A percentile compares a stretch with the other conserved stretches of the same genome.
phyloP scores from a whole-genome alignment of 1,139 yeast genomes.

The Hyphopichia fennica region DNA sequence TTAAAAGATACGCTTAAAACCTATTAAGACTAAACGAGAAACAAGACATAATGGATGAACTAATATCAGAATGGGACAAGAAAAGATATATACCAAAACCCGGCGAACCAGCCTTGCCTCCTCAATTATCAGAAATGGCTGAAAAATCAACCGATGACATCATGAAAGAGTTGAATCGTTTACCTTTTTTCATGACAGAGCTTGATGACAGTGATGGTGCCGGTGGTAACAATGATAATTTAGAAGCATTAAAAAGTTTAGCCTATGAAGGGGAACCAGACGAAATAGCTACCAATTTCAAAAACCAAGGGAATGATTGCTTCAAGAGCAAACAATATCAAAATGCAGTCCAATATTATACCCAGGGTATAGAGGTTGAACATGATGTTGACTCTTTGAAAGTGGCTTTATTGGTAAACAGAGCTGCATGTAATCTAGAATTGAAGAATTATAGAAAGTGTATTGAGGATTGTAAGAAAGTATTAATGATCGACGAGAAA shows the following conservation, averaged over 20 bases:
- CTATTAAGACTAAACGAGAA: too few species aligned
- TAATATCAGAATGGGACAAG: conserved; percentile 52
- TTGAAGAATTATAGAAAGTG: conserved; percentile 81
- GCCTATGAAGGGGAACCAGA: conserved; percentile 96
- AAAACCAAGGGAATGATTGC: conserved; percentile 89
- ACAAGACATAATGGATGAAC: too few species aligned
- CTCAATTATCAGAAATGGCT: conserved; percentile 70
- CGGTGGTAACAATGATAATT: conserved; percentile 69
- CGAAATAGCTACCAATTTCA: conserved; percentile 87
- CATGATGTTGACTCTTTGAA: conserved; percentile 55
- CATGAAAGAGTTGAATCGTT: conserved; percentile 71
- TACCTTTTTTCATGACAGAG: conserved; percentile 94
- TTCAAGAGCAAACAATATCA: conserved; percentile 68
- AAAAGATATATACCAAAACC: conserved; percentile 66
- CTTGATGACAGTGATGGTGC: conserved; percentile 76
- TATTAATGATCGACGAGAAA: conserved; percentile 62
- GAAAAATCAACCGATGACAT: conserved; percentile 75
- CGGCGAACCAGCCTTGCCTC: conserved; percentile 82
- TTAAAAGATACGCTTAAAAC: background rate
- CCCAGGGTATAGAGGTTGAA: conserved; percentile 74
- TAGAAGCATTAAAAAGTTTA: conserved; percentile 87
- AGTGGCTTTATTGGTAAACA: conserved; percentile 67
- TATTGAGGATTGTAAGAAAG: conserved; percentile 81
- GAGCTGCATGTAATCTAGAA: conserved; percentile 92
- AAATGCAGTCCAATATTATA: conserved; percentile 76